Conservation (phyloP, 2,329 filamentous ascomycete species). For the Penicillium sp. region DNA sequence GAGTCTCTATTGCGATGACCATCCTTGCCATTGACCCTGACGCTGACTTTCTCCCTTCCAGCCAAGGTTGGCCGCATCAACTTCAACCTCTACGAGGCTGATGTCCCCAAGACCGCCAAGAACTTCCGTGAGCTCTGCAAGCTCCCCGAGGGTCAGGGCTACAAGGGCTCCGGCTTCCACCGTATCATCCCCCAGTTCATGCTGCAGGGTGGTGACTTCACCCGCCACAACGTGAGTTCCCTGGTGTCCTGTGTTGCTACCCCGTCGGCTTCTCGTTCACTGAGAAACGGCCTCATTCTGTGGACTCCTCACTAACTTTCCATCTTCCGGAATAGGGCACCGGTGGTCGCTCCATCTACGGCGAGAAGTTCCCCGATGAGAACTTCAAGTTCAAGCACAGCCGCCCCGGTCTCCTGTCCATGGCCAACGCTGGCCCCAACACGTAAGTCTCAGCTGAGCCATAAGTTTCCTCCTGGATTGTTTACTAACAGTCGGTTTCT, state of each 20-base stretch:
- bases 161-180: slow-evolving; percentile 85
- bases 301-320: slow-evolving; percentile 21
- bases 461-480: not conserved
- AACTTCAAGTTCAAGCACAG: slow-evolving; percentile 82
- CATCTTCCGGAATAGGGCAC: slow-evolving; percentile 68
- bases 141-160: slow-evolving; percentile 79
- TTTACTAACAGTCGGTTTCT: slow-evolving; percentile 15
- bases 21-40: slow-evolving; percentile 26
- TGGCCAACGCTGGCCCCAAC: slow-evolving; percentile 96
- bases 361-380: slow-evolving; percentile 92
- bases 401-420: slow-evolving; percentile 80
- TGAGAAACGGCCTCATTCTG: not conserved
- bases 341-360: slow-evolving; percentile 92
- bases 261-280: not conserved
- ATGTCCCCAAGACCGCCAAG: slow-evolving; percentile 83
- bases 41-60: slow-evolving; percentile 45
- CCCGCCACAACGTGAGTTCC: slow-evolving; percentile 79
- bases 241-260: not conserved
- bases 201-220: slow-evolving; percentile 97
- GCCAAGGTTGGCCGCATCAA: slow-evolving; percentile 79
- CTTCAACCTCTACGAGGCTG: slow-evolving; percentile 85
- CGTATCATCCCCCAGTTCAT: slow-evolving; percentile 92
- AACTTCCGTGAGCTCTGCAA: slow-evolving; percentile 89
- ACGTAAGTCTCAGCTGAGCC: slow-evolving; percentile 62
- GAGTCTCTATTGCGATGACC: slow-evolving; percentile 32